Conservation (phyloP, 2,329 filamentous ascomycete genomes). For the Penicillium hordei region DNA sequence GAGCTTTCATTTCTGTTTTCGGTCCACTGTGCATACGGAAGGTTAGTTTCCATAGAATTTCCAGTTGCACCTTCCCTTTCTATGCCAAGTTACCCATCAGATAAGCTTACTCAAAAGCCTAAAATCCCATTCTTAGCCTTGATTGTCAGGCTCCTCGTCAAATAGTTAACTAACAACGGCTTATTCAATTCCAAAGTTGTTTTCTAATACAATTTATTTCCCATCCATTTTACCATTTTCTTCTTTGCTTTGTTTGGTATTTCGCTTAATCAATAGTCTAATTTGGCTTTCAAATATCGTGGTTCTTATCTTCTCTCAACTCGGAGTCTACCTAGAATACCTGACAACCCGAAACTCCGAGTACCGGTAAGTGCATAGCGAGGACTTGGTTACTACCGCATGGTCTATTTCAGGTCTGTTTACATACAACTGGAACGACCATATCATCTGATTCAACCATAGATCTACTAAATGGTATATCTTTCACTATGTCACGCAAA, state of each 20-base stretch:
- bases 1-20: neutral
- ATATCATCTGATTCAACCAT: neutral
- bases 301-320: too few relatives aligned
- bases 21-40: neutral
- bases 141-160: too few relatives aligned
- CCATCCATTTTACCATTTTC: too few relatives aligned
- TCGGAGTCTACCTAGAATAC: neutral
- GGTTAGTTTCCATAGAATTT: neutral
- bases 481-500: neutral
- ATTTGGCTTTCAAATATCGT: too few relatives aligned
- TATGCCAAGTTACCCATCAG: neutral
- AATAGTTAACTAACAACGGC: too few relatives aligned
- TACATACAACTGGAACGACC: neutral
- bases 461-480: neutral
- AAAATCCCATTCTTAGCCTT: too few relatives aligned
- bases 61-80: neutral
- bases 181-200: too few relatives aligned
- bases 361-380: neutral
- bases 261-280: too few relatives aligned
- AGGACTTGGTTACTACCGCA: neutral
- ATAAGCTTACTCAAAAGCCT: too few relatives aligned
- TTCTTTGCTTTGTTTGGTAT: too few relatives aligned
- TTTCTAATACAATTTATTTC: too few relatives aligned
- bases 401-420: neutral
- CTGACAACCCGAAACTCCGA: neutral